Base-by-base conservation (phyloP, 257 asterid genomes). In the Nemophila menziesii region DNA sequence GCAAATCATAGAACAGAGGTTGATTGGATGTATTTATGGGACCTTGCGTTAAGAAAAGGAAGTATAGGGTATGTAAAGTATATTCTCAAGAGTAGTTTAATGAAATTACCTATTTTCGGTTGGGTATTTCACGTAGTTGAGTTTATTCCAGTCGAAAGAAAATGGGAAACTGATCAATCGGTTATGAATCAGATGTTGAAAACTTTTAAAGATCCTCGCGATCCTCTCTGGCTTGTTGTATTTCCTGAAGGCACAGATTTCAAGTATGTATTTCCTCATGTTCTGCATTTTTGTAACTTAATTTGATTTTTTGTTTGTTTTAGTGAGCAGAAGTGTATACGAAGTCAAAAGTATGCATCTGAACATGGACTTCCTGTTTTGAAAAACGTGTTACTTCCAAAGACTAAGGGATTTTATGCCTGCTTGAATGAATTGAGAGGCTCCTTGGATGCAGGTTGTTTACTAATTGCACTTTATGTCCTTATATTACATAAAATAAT, bases 21-120 rank as follows among this genome's bases (percentile, higher is more conserved):
- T 21, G 96, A 86, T 42, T 86, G 96, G 96, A 86, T 86, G 93
- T 86, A 86, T 64, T 61, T 86, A 61, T 86, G 96, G 96, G 77
- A 86, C 66, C 92, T 86, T 59, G 94, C 94, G 0, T 54, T 82
- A 60, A 63, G 94, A 29, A 86, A 86, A 63, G 73, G 82, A 23
- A 54, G 80, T 15, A 69, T 68, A 19, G 92, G 94, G 29, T 77
- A 54, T 34, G 64, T 86, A 33, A 86, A 69, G 67, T 86, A 86
- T 64, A 57, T 86, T 20, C 78, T 86, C 1, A 86, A 86, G 75
- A 82, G 80, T 60, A 86, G 94, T 58, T 63, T 82, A 73, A 86
- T 86, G 94, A 86, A 69, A 54, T 17, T 86, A 63, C 96, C 96
- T 0, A 60, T 86, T 11, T 82, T 86, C 56, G 96, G 96, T 39